These are phyloP conservation scores for Diaporthe eres DNA, from an alignment of 2,329 filamentous ascomycete genomes.

Conservation along the genomic window DNA sequence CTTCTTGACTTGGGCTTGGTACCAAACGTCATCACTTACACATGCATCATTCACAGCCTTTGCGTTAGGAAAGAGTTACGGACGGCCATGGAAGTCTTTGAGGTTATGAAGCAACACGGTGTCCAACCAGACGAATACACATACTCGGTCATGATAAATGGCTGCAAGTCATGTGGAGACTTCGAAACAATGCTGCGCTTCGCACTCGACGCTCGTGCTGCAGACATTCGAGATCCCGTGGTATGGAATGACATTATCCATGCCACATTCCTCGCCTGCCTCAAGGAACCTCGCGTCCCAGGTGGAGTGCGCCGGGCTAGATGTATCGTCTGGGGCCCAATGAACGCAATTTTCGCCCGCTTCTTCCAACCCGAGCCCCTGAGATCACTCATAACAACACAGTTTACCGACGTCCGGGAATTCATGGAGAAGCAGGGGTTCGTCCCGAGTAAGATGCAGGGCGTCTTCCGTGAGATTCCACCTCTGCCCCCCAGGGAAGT, in stretches of 20 bases:
- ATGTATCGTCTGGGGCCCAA: conserved; percentile 56
- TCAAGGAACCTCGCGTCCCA: conserved; percentile 55
- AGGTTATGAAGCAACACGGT: conserved; percentile 71
- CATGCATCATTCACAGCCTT: conserved; percentile 79
- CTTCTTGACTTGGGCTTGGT: conserved; percentile 73
- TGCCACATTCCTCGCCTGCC: conserved; percentile 61
- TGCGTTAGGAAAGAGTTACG: conserved; percentile 74
- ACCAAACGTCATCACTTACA: conserved; percentile 75
- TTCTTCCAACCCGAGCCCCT: conserved; percentile 63
- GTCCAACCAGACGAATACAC: conserved; percentile 76
- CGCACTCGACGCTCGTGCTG: conserved; percentile 64
- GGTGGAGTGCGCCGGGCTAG: conserved; percentile 37
- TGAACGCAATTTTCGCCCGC: conserved; percentile 65
- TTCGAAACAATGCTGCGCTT: conserved; percentile 67
- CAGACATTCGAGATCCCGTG: conserved; percentile 61
- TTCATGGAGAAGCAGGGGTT: conserved; percentile 24
- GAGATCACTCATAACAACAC: conserved; percentile 51
- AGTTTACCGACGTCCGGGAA: conserved; percentile 41
- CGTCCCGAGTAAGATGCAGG: conserved; percentile 38
- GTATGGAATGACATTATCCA: conserved; percentile 68
- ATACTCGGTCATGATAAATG: conserved; percentile 78
- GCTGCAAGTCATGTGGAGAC: conserved; percentile 73
- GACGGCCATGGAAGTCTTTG: conserved; percentile 75
- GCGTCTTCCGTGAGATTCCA: conserved; percentile 43
- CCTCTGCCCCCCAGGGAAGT: conserved; percentile 38